A percentile compares a stretch with the other conserved stretches of the same genome.
phyloP scores from a whole-genome alignment of 202 grass and related monocot genomes.

The Dendrocalamus latiflorus region DNA sequence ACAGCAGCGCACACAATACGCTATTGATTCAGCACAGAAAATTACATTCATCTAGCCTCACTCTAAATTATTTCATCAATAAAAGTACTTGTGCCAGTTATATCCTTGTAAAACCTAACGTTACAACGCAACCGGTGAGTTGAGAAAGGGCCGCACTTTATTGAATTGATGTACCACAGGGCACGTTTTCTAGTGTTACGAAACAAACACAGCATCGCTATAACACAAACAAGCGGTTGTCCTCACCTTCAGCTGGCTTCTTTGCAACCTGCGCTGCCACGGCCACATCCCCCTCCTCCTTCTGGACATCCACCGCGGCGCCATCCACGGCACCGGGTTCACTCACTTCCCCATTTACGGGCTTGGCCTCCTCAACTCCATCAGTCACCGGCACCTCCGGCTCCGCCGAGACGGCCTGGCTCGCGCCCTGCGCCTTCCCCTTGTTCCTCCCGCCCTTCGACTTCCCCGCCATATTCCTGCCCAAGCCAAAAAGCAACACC shows the following conservation, averaged over 20 bases:
- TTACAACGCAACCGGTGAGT: background rate
- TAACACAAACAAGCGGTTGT: background rate
- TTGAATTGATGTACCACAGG: background rate
- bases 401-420: constrained; percentile 20
- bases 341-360: constrained; percentile 45
- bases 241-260: constrained; percentile 70
- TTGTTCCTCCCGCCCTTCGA: constrained; percentile 79
- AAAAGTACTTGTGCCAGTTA: background rate
- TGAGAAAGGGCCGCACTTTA: background rate
- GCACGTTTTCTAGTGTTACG: background rate
- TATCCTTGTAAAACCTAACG: background rate
- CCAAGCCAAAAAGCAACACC: background rate
- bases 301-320: background rate
- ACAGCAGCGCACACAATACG: background rate
- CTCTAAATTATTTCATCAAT: background rate
- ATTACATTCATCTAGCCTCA: background rate
- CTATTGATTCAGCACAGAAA: background rate
- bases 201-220: background rate
- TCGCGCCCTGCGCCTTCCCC: constrained; percentile 34
- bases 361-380: background rate
- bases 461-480: constrained; percentile 88
- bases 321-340: constrained; percentile 27
- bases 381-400: constrained; percentile 21
- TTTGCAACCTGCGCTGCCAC: constrained; percentile 20
- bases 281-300: constrained; percentile 36